A percentile compares a stretch with the other conserved stretches of the same genome.
Evolutionary conservation across 352 stramenopile genomes (phyloP).

Genomic region (Phytopythium sindhum): DNA sequence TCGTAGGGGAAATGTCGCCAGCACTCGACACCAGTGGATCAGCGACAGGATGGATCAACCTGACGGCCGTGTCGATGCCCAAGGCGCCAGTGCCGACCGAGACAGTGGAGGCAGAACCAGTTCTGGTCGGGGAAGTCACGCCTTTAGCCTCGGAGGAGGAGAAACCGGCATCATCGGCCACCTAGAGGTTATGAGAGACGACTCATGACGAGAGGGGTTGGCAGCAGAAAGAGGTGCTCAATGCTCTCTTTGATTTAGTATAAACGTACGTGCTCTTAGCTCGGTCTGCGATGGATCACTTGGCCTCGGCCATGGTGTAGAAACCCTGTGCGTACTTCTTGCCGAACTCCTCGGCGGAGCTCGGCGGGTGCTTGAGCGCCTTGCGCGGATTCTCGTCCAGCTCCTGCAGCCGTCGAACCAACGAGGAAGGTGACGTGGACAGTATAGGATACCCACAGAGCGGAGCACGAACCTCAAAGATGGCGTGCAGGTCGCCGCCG

Average conservation of each 20-base stretch:
- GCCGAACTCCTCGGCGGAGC: constrained; percentile 60
- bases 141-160: neutral
- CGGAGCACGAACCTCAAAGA: constrained; percentile 46
- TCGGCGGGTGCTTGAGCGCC: constrained; percentile 68
- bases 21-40: neutral
- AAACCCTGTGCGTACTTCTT: constrained; percentile 82
- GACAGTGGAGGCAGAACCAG: neutral
- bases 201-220: too few relatives aligned
- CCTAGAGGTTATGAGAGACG: neutral
- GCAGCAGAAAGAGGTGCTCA: neutral
- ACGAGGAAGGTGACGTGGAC: neutral
- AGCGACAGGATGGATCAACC: neutral
- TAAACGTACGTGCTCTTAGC: neutral
- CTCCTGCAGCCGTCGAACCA: constrained; percentile 24
- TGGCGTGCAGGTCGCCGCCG: constrained; percentile 53
- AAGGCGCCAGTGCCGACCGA: neutral
- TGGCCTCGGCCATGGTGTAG: constrained; percentile 82
- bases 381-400: constrained; percentile 77
- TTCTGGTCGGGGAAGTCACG: neutral
- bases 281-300: constrained; percentile 26
- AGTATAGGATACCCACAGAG: neutral
- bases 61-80: neutral
- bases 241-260: neutral
- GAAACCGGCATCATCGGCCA: neutral
- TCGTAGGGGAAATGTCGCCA: neutral